A percentile compares a stretch with the other conserved stretches of the same genome.
Conservation (phyloP, 306 rosid species). For the Gillenia trifoliata region DNA sequence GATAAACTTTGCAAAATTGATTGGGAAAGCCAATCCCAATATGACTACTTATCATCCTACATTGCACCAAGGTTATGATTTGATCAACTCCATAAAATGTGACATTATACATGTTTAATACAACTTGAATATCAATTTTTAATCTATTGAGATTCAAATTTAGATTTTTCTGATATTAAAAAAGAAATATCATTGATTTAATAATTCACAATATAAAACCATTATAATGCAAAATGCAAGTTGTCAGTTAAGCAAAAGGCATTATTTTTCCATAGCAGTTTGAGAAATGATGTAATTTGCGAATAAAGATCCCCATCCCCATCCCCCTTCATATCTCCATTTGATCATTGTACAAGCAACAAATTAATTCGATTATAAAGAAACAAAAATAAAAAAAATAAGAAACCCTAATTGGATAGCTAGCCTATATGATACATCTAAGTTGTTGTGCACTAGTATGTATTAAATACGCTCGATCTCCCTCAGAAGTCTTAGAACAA, state of each 20-base stretch:
- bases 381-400: too few species aligned
- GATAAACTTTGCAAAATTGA: background rate
- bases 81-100: too few species aligned
- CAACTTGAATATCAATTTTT: too few species aligned
- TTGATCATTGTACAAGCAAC: too few species aligned
- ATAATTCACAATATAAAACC: background rate
- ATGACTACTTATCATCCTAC: too few species aligned
- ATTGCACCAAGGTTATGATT: too few species aligned
- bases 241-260: background rate
- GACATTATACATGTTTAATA: background rate
- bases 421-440: background rate
- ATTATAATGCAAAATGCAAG: background rate
- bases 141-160: too few species aligned
- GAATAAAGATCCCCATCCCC: too few species aligned
- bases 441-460: constrained; percentile 1
- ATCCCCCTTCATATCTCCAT: too few species aligned
- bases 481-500: background rate
- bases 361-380: background rate
- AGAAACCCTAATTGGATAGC: background rate
- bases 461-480: background rate
- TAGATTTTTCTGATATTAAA: too few species aligned
- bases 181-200: too few species aligned
- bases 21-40: too few species aligned
- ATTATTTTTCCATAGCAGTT: background rate
- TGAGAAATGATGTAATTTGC: background rate